These are phyloP conservation scores for Stephania yunnanensis DNA, from an alignment of 164 flowering plant species.

Conservation along the genomic window DNA sequence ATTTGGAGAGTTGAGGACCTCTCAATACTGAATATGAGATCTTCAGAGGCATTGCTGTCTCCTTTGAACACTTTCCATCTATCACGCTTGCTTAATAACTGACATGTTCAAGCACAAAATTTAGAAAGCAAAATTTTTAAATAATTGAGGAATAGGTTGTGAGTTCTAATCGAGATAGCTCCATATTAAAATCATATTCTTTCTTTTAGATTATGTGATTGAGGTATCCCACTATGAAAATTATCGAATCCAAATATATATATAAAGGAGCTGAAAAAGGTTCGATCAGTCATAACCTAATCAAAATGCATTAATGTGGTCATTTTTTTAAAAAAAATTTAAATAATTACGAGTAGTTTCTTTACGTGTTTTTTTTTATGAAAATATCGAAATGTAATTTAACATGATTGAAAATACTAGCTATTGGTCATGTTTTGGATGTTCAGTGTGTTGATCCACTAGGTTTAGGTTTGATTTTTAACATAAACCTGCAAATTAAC, in stretches of 20 bases:
- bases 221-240: neutral
- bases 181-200: neutral
- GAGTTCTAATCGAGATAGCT: neutral
- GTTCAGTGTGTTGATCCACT: no score
- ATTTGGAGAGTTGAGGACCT: constrained; percentile 29
- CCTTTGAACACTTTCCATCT: constrained; percentile 35
- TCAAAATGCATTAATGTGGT: no score
- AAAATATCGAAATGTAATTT: no score
- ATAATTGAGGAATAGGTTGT: neutral
- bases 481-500: no score
- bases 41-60: constrained; percentile 14
- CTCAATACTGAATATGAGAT: constrained; percentile 28
- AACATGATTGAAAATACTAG: no score
- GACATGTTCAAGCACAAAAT: neutral
- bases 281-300: no score
- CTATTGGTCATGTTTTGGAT: no score
- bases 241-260: neutral
- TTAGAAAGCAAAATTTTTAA: neutral
- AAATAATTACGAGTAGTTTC: no score
- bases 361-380: no score
- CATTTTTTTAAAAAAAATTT: no score
- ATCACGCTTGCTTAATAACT: constrained; percentile 26
- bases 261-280: no score
- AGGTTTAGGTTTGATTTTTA: no score
- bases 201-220: neutral